Percentiles rank a stretch among this genome's conserved stretches.
Conservation (phyloP, 176 grass and related monocot genomes). For the Hyparrhenia diplandra region DNA sequence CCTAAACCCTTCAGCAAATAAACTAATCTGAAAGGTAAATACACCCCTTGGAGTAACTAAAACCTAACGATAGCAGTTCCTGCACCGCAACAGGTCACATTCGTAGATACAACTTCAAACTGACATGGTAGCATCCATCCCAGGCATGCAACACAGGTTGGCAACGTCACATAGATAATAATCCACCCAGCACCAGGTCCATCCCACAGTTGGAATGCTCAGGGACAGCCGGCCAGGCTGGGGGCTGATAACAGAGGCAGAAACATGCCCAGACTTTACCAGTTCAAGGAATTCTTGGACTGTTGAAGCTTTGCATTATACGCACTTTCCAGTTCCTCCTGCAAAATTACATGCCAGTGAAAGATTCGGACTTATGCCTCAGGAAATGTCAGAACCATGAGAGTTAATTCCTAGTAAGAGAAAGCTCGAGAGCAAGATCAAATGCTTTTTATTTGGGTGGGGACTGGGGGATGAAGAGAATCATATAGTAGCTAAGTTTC, state of each 20-base stretch:
- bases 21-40: neutral
- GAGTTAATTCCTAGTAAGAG: too few species aligned
- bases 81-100: neutral
- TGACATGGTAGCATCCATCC: neutral
- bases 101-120: neutral
- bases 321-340: conserved; percentile 78
- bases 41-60: neutral
- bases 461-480: too few species aligned
- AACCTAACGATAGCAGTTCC: neutral
- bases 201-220: neutral
- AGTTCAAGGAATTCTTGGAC: conserved; percentile 58
- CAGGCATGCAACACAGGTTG: neutral
- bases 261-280: conserved; percentile 30
- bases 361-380: neutral
- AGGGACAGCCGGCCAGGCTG: neutral
- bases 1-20: neutral
- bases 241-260: neutral
- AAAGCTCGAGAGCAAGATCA: neutral
- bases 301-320: conserved; percentile 65
- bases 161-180: neutral
- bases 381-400: too few species aligned
- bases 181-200: neutral
- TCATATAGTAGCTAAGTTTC: too few species aligned
- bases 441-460: too few species aligned
- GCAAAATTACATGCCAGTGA: conserved; percentile 5